phyloP scores from a whole-genome alignment of 1,284 basidiomycete species.

The Fomitiporia mediterranea region DNA sequence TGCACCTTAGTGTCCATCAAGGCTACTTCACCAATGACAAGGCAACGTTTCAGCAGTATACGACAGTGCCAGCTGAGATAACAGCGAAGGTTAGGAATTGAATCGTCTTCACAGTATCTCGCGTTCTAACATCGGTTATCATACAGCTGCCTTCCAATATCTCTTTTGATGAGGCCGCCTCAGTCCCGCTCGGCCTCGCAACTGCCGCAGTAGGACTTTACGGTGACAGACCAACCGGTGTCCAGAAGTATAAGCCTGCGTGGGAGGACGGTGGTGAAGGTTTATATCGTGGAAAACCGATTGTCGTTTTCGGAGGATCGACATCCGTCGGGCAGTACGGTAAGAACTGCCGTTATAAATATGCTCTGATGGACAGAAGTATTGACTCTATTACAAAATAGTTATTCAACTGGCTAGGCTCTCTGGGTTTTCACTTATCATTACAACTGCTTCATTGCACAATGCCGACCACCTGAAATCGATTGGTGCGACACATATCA shows the following conservation, averaged over 20 bases:
- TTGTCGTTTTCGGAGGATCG: slow-evolving; percentile 35
- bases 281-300: slow-evolving; percentile 25
- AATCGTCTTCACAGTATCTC: not conserved
- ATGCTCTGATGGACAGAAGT: not conserved
- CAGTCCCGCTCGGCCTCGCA: slow-evolving; percentile 27
- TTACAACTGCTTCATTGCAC: slow-evolving; percentile 42
- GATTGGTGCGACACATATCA: slow-evolving; percentile 45
- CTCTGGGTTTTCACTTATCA: slow-evolving; percentile 45
- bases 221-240: not conserved
- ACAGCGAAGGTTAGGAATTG: slow-evolving; percentile 37
- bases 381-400: slow-evolving; percentile 6
- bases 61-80: slow-evolving; percentile 36
- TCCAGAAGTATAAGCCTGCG: slow-evolving; percentile 9
- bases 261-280: slow-evolving; percentile 25
- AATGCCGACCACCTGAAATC: slow-evolving; percentile 40
- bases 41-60: slow-evolving; percentile 48
- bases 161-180: slow-evolving; percentile 40
- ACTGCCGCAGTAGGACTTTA: slow-evolving; percentile 31
- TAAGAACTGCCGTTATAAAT: not conserved
- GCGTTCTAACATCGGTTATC: not conserved
- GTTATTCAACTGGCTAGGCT: slow-evolving; percentile 42
- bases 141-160: slow-evolving; percentile 37
- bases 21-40: slow-evolving; percentile 34
- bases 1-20: slow-evolving; percentile 36
- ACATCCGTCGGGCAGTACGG: slow-evolving; percentile 36